Conservation (phyloP, 805 yeast species). For the Pichia membranifaciens region DNA sequence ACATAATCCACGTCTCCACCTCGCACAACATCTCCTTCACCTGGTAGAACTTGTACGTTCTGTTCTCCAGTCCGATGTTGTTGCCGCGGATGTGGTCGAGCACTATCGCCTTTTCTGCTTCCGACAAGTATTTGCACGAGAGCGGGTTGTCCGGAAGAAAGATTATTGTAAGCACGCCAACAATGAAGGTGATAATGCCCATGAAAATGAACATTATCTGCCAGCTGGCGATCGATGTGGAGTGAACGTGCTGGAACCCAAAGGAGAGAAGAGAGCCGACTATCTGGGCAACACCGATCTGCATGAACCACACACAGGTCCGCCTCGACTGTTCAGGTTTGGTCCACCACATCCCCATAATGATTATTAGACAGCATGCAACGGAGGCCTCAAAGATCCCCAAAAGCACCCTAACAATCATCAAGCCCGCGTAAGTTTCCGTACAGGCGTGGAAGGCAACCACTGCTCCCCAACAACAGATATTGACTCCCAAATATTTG, state of each 20-base stretch:
- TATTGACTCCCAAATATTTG: slow-evolving; percentile 26
- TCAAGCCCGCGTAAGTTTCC: slow-evolving; percentile 38
- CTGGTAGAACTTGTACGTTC: slow-evolving; percentile 25
- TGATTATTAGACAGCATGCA: slow-evolving; percentile 13
- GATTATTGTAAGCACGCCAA: slow-evolving; percentile 25
- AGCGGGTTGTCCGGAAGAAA: slow-evolving; percentile 28
- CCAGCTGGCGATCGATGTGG: slow-evolving; percentile 21
- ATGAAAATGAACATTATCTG: slow-evolving; percentile 27
- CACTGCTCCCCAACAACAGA: slow-evolving; percentile 32
- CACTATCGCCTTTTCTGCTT: slow-evolving; percentile 31
- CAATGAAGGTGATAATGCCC: slow-evolving; percentile 25
- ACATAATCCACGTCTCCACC: slow-evolving; percentile 20
- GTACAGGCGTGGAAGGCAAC: slow-evolving; percentile 39
- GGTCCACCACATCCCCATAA: slow-evolving; percentile 22
- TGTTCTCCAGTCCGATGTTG: slow-evolving; percentile 30
- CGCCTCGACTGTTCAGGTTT: slow-evolving; percentile 23
- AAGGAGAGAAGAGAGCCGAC: slow-evolving; percentile 25
- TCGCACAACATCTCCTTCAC: slow-evolving; percentile 23
- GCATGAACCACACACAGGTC: slow-evolving; percentile 20
- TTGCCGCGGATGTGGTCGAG: slow-evolving; percentile 25
- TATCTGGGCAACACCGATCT: slow-evolving; percentile 21
- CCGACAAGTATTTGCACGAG: slow-evolving; percentile 24
- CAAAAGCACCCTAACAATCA: slow-evolving; percentile 38
- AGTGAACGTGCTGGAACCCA: slow-evolving; percentile 23
- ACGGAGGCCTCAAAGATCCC: slow-evolving; percentile 34